phyloP scores from a whole-genome alignment of 345 rosid genomes.

The Salix udensis region DNA sequence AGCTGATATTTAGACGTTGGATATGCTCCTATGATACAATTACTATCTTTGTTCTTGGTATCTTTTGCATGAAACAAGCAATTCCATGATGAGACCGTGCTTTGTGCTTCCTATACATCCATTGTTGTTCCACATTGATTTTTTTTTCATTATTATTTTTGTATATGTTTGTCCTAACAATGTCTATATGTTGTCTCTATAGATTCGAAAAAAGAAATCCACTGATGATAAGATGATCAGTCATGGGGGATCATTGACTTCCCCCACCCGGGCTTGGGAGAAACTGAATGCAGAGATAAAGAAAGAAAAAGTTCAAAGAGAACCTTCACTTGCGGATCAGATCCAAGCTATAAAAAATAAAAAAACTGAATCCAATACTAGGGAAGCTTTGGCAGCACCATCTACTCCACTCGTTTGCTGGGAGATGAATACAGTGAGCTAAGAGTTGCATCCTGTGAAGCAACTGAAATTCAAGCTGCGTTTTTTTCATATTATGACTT shows the following conservation, averaged over 20 bases:
- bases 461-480: not conserved
- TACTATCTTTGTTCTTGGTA: not conserved
- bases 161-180: not conserved
- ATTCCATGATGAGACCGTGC: not conserved
- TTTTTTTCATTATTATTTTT: too few species aligned
- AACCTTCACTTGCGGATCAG: constrained; percentile 76
- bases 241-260: constrained; percentile 25
- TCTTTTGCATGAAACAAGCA: constrained; percentile 6
- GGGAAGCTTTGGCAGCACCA: constrained; percentile 24
- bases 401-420: constrained; percentile 9
- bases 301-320: constrained; percentile 49
- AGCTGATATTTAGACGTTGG: not conserved
- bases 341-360: constrained; percentile 64
- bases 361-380: constrained; percentile 27
- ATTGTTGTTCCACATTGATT: not conserved
- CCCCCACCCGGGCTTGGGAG: constrained; percentile 47
- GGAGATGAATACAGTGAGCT: not conserved
- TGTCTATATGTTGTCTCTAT: constrained; percentile 5
- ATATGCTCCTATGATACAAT: not conserved
- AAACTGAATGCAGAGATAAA: constrained; percentile 51
- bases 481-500: not conserved
- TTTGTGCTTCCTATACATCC: not conserved
- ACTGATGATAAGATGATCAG: constrained; percentile 26
- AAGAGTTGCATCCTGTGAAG: not conserved
- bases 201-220: constrained; percentile 66